These are phyloP conservation scores for Planoprotostelium fungivorum DNA, from an alignment of 78 protist species.

Conservation along the genomic window DNA sequence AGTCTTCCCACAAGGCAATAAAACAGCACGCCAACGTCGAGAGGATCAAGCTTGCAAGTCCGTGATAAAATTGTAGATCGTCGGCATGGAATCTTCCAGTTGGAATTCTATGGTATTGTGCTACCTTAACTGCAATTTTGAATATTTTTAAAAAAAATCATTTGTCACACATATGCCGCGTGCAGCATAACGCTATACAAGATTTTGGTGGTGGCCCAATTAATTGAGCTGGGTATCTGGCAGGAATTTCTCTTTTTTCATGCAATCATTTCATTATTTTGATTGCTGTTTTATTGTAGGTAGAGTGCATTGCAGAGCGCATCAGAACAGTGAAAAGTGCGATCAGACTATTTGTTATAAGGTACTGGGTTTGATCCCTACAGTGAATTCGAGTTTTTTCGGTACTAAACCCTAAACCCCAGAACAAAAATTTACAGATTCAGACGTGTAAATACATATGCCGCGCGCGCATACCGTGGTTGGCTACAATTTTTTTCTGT, in stretches of 20 bases:
- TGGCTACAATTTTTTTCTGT: too few relatives aligned
- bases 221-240: slow-evolving; percentile 1
- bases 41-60: too few relatives aligned
- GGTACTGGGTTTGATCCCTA: not conserved
- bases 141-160: too few relatives aligned
- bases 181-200: not conserved
- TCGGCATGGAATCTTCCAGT: too few relatives aligned
- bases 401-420: not conserved
- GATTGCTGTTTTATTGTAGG: not conserved
- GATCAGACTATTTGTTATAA: not conserved
- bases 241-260: not conserved
- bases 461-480: too few relatives aligned
- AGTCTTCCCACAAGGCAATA: too few relatives aligned
- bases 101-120: too few relatives aligned
- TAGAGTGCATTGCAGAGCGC: not conserved
- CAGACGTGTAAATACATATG: not conserved
- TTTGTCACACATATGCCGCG: not conserved
- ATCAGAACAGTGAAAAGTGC: not conserved
- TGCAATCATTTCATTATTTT: not conserved
- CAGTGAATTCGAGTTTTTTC: not conserved
- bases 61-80: too few relatives aligned
- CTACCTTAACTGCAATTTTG: too few relatives aligned
- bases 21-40: too few relatives aligned
- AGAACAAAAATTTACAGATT: not conserved
- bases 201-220: not conserved